These are phyloP conservation scores for Jaapia argillacea DNA, from an alignment of 768 basidiomycete species.

Conservation along the genomic window DNA sequence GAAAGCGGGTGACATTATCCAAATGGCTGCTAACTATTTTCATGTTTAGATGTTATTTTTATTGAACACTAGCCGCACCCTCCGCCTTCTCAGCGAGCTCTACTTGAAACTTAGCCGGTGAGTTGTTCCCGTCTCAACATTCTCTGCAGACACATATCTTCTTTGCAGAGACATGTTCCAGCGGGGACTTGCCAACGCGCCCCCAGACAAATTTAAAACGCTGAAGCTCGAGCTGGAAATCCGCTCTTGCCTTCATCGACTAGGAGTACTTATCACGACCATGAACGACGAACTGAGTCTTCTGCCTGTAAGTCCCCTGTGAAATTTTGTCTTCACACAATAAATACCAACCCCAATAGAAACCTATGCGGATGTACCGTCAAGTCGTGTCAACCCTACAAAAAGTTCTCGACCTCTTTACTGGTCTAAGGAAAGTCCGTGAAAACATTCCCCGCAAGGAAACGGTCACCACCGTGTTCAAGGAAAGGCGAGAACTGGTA, in stretches of 20 bases:
- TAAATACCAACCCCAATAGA: constrained; percentile 17
- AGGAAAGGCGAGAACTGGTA: constrained; percentile 33
- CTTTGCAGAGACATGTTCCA: constrained; percentile 25
- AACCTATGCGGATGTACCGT: constrained; percentile 36
- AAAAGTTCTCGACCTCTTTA: constrained; percentile 31
- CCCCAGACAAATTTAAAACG: constrained; percentile 22
- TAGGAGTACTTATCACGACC: constrained; percentile 26
- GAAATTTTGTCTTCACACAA: neutral
- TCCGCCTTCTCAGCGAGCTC: constrained; percentile 30
- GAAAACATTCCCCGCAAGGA: constrained; percentile 36
- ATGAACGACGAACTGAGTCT: constrained; percentile 40
- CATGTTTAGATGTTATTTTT: constrained; percentile 30
- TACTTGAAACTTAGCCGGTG: constrained; percentile 34
- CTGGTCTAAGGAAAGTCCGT: constrained; percentile 34
- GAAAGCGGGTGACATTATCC: neutral
- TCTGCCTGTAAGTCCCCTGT: constrained; percentile 34
- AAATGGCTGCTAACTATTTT: neutral
- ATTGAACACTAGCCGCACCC: constrained; percentile 24
- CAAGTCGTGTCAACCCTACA: constrained; percentile 27
- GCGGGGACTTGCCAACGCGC: constrained; percentile 13
- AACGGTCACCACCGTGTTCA: constrained; percentile 26
- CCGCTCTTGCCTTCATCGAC: constrained; percentile 28
- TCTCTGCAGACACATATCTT: constrained; percentile 1
- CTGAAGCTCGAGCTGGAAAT: constrained; percentile 31
- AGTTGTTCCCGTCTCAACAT: constrained; percentile 3